phyloP scores from a whole-genome alignment of 345 rosid genomes.

The Hibiscus syriacus region DNA sequence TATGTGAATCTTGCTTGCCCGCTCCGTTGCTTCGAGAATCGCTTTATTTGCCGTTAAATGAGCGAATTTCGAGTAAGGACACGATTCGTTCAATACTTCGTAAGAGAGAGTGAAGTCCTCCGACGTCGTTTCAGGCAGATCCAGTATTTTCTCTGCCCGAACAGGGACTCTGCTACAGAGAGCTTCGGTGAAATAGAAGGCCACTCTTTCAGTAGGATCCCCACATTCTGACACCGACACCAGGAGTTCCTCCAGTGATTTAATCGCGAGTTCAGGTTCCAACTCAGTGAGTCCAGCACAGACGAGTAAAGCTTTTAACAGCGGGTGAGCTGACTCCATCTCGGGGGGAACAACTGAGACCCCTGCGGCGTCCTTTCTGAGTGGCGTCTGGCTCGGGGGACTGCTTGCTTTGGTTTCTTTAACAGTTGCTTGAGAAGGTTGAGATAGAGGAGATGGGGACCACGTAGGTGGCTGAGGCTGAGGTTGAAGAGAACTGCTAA shows the following conservation, averaged over 20 bases:
- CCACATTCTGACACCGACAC: constrained; percentile 55
- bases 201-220: constrained; percentile 64
- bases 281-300: constrained; percentile 54
- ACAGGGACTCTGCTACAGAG: constrained; percentile 31
- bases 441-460: constrained; percentile 33
- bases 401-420: constrained; percentile 22
- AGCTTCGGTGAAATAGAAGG: constrained; percentile 68
- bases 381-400: constrained; percentile 8
- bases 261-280: constrained; percentile 44
- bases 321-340: constrained; percentile 36
- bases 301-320: constrained; percentile 46
- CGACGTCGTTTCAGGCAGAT: constrained; percentile 22
- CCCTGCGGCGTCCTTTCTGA: constrained; percentile 13
- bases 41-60: constrained; percentile 93
- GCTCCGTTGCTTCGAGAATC: constrained; percentile 83
- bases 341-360: constrained; percentile 24
- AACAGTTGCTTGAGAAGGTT: constrained; percentile 21
- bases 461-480: constrained; percentile 20
- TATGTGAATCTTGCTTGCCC: constrained; percentile 64
- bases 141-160: constrained; percentile 17
- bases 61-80: constrained; percentile 87
- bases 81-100: constrained; percentile 77
- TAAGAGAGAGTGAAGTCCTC: constrained; percentile 59
- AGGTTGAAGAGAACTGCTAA: constrained; percentile 10
- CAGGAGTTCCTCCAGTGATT: constrained; percentile 38